These are phyloP conservation scores for Globisporangium canariense DNA, from an alignment of 352 stramenopile genomes.

Conservation along the genomic window DNA sequence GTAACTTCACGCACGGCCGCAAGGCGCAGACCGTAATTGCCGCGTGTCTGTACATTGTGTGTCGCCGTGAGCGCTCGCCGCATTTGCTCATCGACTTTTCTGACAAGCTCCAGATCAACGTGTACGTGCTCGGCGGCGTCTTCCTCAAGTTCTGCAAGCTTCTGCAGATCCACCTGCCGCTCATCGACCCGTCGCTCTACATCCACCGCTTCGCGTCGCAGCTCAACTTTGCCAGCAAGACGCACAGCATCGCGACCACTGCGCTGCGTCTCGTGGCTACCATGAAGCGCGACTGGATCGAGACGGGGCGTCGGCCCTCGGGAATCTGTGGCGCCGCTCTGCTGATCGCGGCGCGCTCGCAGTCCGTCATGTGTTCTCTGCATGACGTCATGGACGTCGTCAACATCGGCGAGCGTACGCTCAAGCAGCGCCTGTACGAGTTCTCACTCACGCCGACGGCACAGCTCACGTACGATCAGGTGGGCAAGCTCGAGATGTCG, in stretches of 20 bases:
- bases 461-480: conserved; percentile 94
- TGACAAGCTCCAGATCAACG: conserved; percentile 96
- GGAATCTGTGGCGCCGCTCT: conserved; percentile 97
- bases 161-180: conserved; percentile 95
- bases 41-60: conserved; percentile 99
- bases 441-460: conserved; percentile 96
- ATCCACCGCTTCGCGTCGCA: conserved; percentile 98
- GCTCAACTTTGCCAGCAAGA: conserved; percentile 95
- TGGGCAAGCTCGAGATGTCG: conserved; percentile 88
- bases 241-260: conserved; percentile 92
- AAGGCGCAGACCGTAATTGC: conserved; percentile 96
- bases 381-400: conserved; percentile 90
- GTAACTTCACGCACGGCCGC: conserved; percentile 97
- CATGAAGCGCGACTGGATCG: conserved; percentile 99
- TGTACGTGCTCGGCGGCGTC: conserved; percentile 83
- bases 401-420: conserved; percentile 95
- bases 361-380: conserved; percentile 90
- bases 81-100: conserved; percentile 99
- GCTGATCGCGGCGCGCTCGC: conserved; percentile 94
- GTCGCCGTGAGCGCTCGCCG: conserved; percentile 95
- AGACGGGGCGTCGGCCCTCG: conserved; percentile 93
- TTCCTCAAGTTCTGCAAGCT: conserved; percentile 92
- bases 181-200: conserved; percentile 98
- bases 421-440: conserved; percentile 95
- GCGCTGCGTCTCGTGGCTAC: conserved; percentile 93